Evolutionary conservation across 1,139 yeast species (phyloP).

Genomic region (Scheffersomyces stambukii): DNA sequence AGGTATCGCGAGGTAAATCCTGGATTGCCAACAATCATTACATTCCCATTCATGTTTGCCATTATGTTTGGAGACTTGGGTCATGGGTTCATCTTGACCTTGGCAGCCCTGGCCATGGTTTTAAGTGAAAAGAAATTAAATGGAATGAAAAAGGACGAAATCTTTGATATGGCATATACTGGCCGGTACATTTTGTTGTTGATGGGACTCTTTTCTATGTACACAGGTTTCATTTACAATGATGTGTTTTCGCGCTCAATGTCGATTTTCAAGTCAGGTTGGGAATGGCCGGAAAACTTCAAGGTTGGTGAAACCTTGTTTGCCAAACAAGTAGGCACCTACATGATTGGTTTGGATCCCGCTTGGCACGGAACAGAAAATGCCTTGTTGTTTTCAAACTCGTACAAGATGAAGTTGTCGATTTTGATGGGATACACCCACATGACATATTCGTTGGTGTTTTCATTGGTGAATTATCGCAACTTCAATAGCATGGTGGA

Average conservation of each 20-base stretch:
- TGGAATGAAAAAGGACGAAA: slow-evolving; percentile 67
- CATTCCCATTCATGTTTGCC: slow-evolving; percentile 85
- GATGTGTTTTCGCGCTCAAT: slow-evolving; percentile 77
- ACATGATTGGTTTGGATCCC: slow-evolving; percentile 67
- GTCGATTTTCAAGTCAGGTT: slow-evolving; percentile 67
- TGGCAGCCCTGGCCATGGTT: slow-evolving; percentile 59
- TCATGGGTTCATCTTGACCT: slow-evolving; percentile 64
- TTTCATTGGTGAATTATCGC: slow-evolving; percentile 62
- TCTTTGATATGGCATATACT: slow-evolving; percentile 74
- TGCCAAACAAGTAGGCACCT: slow-evolving; percentile 56
- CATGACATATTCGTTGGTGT: slow-evolving; percentile 70
- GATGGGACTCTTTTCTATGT: slow-evolving; percentile 77
- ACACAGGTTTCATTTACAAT: slow-evolving; percentile 73
- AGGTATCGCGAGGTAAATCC: slow-evolving; percentile 77
- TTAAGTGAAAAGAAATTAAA: slow-evolving; percentile 56
- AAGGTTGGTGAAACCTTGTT: slow-evolving; percentile 53
- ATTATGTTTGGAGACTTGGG: slow-evolving; percentile 88
- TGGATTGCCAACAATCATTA: slow-evolving; percentile 72
- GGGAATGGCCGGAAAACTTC: slow-evolving; percentile 68
- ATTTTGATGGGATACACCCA: slow-evolving; percentile 76
- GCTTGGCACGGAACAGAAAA: slow-evolving; percentile 85
- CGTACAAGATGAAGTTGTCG: slow-evolving; percentile 79
- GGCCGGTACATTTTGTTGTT: slow-evolving; percentile 71
- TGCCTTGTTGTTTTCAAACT: slow-evolving; percentile 66
- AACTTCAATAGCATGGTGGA: slow-evolving; percentile 60